Conservation (phyloP, 1,284 basidiomycete genomes). For the Sphaerobolus stellatus region DNA sequence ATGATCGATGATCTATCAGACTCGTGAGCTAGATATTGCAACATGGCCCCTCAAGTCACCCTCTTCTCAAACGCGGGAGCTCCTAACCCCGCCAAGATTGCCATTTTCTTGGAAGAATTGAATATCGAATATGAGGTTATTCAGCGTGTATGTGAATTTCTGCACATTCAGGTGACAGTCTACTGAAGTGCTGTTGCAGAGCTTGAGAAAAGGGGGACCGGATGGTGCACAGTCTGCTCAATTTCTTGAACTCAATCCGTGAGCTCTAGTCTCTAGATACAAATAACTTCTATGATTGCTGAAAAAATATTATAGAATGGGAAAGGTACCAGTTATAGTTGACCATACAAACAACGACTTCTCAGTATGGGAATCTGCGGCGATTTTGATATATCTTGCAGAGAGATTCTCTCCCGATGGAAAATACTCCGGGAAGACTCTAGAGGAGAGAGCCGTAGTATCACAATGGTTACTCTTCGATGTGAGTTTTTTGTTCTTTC, state of each 20-base stretch:
- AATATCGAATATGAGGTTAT: background rate
- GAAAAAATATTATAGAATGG: too few species aligned
- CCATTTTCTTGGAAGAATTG: background rate
- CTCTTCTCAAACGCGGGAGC: too few species aligned
- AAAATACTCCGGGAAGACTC: constrained; percentile 13
- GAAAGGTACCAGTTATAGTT: constrained; percentile 25
- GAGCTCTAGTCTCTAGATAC: too few species aligned
- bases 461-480: constrained; percentile 16
- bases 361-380: constrained; percentile 25
- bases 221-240: too few species aligned
- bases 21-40: too few species aligned
- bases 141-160: background rate
- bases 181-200: too few species aligned
- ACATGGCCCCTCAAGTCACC: too few species aligned
- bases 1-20: too few species aligned
- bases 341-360: constrained; percentile 27
- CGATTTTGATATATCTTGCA: constrained; percentile 25
- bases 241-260: too few species aligned
- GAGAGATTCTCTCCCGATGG: constrained; percentile 24
- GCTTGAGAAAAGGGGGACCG: too few species aligned
- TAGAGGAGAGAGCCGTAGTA: constrained; percentile 17
- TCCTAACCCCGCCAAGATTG: background rate
- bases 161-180: too few species aligned
- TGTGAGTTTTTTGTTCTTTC: background rate
- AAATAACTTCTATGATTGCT: too few species aligned